phyloP scores from a whole-genome alignment of 257 asterid species.

The Paulownia fortunei region DNA sequence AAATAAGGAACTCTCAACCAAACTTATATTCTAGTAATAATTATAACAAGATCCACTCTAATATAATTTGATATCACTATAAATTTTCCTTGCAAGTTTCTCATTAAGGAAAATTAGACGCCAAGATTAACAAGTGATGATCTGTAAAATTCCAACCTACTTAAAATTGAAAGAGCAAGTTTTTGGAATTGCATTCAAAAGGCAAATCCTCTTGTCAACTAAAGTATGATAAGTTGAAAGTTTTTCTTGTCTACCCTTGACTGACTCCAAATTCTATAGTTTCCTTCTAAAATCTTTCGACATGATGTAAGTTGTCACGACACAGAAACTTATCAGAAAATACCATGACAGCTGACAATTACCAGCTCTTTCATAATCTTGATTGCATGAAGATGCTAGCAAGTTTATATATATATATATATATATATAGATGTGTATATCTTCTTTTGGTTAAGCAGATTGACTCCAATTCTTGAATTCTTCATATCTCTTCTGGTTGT shows the following conservation, averaged over 20 bases:
- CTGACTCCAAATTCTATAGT: not conserved
- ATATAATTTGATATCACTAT: too few relatives aligned
- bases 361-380: not conserved
- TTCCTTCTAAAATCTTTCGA: not conserved
- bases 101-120: not conserved
- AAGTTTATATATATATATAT: not conserved
- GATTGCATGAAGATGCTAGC: not conserved
- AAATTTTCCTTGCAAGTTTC: not conserved
- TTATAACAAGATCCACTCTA: too few relatives aligned
- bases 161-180: not conserved
- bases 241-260: conserved; percentile 24
- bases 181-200: conserved; percentile 8
- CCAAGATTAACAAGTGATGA: not conserved
- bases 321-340: not conserved
- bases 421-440: too few relatives aligned
- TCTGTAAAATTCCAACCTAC: conserved; percentile 25
- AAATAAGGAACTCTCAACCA: too few relatives aligned
- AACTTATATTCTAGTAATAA: too few relatives aligned
- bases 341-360: conserved; percentile 8
- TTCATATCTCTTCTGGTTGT: too few relatives aligned
- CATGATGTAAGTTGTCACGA: not conserved
- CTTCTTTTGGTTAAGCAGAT: too few relatives aligned
- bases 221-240: not conserved
- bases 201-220: not conserved
- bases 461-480: too few relatives aligned